A percentile compares a stretch with the other conserved stretches of the same genome.
phyloP scores from a whole-genome alignment of 2,329 filamentous ascomycete species.

The Fusarium poae region DNA sequence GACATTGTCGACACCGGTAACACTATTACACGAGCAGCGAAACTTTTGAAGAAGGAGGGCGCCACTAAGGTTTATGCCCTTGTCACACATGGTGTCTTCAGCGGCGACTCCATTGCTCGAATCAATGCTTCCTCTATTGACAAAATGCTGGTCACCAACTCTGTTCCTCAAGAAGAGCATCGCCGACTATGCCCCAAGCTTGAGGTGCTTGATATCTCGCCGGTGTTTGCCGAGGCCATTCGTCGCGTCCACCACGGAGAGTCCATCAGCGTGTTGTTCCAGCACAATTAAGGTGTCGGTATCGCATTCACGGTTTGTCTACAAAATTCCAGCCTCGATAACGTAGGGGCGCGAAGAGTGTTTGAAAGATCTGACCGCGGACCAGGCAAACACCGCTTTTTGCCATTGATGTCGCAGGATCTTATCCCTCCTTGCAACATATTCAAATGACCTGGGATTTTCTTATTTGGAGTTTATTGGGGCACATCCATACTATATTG shows the following conservation, averaged over 20 bases:
- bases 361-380: constrained; percentile 6
- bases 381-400: constrained; percentile 14
- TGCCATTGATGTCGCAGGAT: constrained; percentile 24
- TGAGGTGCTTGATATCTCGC: constrained; percentile 89
- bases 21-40: constrained; percentile 95
- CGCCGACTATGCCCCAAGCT: constrained; percentile 84
- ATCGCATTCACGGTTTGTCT: constrained; percentile 31
- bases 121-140: constrained; percentile 95
- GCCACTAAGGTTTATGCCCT: constrained; percentile 92
- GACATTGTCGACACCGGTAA: constrained; percentile 96
- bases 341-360: constrained; percentile 18
- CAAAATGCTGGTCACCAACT: constrained; percentile 95
- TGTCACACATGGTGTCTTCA: constrained; percentile 94
- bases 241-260: constrained; percentile 97
- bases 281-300: constrained; percentile 49
- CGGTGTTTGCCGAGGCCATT: constrained; percentile 95
- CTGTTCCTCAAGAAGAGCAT: constrained; percentile 89
- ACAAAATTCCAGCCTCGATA: constrained; percentile 21
- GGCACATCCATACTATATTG: constrained; percentile 43
- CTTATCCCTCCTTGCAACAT: constrained; percentile 30
- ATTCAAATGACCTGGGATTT: constrained; percentile 37
- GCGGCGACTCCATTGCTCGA: constrained; percentile 91
- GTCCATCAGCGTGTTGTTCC: constrained; percentile 93
- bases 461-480: constrained; percentile 48
- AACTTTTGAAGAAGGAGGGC: constrained; percentile 95